These are phyloP conservation scores for Aethionema arabicum DNA, from an alignment of 345 rosid species.

Conservation along the genomic window DNA sequence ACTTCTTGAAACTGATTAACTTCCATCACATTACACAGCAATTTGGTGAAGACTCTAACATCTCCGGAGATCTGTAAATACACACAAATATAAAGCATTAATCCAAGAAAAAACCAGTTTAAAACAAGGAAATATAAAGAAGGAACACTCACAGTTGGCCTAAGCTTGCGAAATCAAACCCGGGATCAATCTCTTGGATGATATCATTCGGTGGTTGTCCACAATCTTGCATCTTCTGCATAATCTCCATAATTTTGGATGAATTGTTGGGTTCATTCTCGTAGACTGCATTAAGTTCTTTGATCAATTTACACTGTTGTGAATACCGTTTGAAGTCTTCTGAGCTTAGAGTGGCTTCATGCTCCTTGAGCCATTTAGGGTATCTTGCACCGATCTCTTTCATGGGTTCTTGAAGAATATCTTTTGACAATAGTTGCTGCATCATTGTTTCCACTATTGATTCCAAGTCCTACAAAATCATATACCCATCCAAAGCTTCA, in stretches of 20 bases:
- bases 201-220: constrained; percentile 97
- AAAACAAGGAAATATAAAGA: background rate
- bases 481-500: background rate
- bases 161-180: constrained; percentile 69
- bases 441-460: constrained; percentile 93
- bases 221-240: constrained; percentile 99
- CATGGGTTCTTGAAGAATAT: constrained; percentile 91
- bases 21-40: constrained; percentile 73
- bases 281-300: constrained; percentile 70
- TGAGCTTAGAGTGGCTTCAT: constrained; percentile 54
- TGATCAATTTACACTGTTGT: constrained; percentile 66
- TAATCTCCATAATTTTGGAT: constrained; percentile 74
- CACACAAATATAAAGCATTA: constrained; percentile 9
- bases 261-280: constrained; percentile 71
- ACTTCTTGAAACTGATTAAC: background rate
- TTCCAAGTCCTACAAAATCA: constrained; percentile 67
- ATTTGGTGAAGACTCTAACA: constrained; percentile 66
- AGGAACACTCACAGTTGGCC: constrained; percentile 67
- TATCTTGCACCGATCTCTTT: constrained; percentile 84
- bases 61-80: constrained; percentile 61
- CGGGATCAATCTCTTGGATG: constrained; percentile 85
- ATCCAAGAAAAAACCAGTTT: background rate
- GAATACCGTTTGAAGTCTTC: constrained; percentile 73
- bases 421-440: constrained; percentile 93
- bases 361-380: constrained; percentile 86